Percentiles rank a stretch among this genome's conserved stretches.
Evolutionary conservation across 1,139 yeast species (phyloP).

Genomic region (Kluyveromyces sp.): DNA sequence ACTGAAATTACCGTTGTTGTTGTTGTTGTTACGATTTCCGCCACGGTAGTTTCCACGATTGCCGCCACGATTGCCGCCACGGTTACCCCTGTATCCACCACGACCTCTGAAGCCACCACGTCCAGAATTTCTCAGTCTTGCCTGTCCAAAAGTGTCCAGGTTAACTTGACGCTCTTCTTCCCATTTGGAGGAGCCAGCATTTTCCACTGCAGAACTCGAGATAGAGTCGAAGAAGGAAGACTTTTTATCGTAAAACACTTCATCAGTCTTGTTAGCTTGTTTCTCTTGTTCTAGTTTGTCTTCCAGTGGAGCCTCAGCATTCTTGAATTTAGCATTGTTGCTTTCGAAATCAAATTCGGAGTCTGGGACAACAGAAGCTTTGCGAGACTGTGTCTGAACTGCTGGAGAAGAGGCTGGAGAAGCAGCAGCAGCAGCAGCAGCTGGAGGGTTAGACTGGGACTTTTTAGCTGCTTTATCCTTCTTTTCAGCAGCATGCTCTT

Average conservation of each 20-base stretch:
- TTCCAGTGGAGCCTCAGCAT: slow-evolving; percentile 15
- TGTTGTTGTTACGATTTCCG: slow-evolving; percentile 5
- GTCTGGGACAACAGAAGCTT: slow-evolving; percentile 29
- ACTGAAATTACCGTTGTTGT: background rate
- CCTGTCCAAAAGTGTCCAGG: slow-evolving; percentile 57
- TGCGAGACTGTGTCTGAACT: no score
- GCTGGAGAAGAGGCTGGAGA: slow-evolving; percentile 1
- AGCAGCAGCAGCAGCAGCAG: slow-evolving; percentile 4
- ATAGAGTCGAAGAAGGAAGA: slow-evolving; percentile 78
- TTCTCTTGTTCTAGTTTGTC: slow-evolving; percentile 9
- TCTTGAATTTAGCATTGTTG: slow-evolving; percentile 54
- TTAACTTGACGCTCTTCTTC: slow-evolving; percentile 50
- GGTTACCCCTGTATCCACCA: slow-evolving; percentile 30
- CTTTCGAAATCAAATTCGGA: slow-evolving; percentile 59
- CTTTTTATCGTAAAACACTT: slow-evolving; percentile 49
- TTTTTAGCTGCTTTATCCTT: background rate
- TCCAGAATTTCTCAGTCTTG: slow-evolving; percentile 34
- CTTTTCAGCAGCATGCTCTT: background rate
- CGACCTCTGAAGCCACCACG: slow-evolving; percentile 33
- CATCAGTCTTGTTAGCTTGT: slow-evolving; percentile 9
- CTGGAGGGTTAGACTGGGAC: slow-evolving; percentile 7
- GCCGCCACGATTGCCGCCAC: slow-evolving; percentile 22
- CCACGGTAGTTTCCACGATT: slow-evolving; percentile 9
- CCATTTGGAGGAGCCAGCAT: slow-evolving; percentile 46
- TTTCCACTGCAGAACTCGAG: slow-evolving; percentile 44